phyloP scores from a whole-genome alignment of 805 yeast species.

The Clavispora santaluciae region DNA sequence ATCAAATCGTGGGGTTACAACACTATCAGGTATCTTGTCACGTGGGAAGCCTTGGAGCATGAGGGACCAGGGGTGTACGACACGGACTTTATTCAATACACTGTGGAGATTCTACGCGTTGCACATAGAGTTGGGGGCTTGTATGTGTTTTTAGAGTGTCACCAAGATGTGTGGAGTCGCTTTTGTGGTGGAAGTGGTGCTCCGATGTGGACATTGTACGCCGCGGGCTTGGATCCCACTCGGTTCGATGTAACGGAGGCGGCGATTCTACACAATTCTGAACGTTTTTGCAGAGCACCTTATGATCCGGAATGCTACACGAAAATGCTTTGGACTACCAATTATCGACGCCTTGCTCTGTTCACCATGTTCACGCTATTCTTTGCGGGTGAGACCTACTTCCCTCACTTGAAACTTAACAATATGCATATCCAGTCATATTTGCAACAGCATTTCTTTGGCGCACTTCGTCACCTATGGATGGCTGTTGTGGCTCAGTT shows the following conservation, averaged over 20 bases:
- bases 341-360: constrained; percentile 70
- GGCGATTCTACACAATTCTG: constrained; percentile 65
- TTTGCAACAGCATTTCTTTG: constrained; percentile 58
- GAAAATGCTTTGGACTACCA: constrained; percentile 92
- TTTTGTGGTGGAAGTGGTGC: constrained; percentile 90
- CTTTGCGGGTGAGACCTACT: constrained; percentile 70
- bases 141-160: constrained; percentile 80
- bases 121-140: constrained; percentile 64
- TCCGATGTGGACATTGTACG: constrained; percentile 87
- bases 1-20: constrained; percentile 81
- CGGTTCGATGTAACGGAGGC: constrained; percentile 71
- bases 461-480: constrained; percentile 44
- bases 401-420: constrained; percentile 70
- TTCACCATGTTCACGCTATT: constrained; percentile 82
- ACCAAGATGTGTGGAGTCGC: constrained; percentile 93
- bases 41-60: constrained; percentile 95
- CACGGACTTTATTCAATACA: constrained; percentile 65
- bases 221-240: constrained; percentile 82
- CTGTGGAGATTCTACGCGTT: constrained; percentile 55
- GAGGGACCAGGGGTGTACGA: constrained; percentile 82
- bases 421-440: constrained; percentile 75
- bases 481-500: constrained; percentile 18
- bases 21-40: constrained; percentile 65
- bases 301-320: constrained; percentile 48
- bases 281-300: constrained; percentile 24